Percentiles rank a stretch among this genome's conserved stretches.
Evolutionary conservation across 202 grass and related monocot genomes (phyloP).

Genomic region (Saccharum hybrid): DNA sequence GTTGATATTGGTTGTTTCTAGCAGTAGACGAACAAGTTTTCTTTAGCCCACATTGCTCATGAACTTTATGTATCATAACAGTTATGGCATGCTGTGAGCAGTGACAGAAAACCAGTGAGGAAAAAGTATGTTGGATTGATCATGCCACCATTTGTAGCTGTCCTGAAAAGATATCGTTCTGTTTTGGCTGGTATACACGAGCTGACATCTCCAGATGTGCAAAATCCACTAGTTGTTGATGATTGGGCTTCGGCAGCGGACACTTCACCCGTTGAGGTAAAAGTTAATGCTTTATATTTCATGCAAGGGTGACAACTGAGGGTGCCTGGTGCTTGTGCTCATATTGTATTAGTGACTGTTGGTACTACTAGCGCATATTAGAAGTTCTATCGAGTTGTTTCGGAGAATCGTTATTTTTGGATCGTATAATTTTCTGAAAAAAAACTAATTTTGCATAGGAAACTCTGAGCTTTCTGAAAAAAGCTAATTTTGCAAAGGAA

Average conservation of each 20-base stretch:
- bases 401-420: background rate
- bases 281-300: background rate
- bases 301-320: constrained; percentile 6
- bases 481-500: background rate
- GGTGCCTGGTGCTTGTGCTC: background rate
- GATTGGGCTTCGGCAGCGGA: constrained; percentile 90
- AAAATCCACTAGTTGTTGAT: constrained; percentile 87
- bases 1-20: constrained; percentile 41
- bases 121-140: constrained; percentile 88
- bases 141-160: constrained; percentile 89
- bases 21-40: constrained; percentile 9
- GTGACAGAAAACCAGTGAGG: constrained; percentile 76
- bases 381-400: background rate
- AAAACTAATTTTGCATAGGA: background rate
- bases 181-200: constrained; percentile 97
- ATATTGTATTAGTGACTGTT: constrained; percentile 15
- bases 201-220: constrained; percentile 89
- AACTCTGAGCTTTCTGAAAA: background rate
- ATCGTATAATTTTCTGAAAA: background rate
- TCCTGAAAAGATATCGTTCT: constrained; percentile 81
- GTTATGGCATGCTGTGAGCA: constrained; percentile 88
- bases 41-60: constrained; percentile 39
- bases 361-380: background rate
- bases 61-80: constrained; percentile 51
- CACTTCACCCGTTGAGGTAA: constrained; percentile 80